These are phyloP conservation scores for Aspergillus costaricaensis DNA, from an alignment of 2,329 filamentous ascomycete species.

Conservation along the genomic window DNA sequence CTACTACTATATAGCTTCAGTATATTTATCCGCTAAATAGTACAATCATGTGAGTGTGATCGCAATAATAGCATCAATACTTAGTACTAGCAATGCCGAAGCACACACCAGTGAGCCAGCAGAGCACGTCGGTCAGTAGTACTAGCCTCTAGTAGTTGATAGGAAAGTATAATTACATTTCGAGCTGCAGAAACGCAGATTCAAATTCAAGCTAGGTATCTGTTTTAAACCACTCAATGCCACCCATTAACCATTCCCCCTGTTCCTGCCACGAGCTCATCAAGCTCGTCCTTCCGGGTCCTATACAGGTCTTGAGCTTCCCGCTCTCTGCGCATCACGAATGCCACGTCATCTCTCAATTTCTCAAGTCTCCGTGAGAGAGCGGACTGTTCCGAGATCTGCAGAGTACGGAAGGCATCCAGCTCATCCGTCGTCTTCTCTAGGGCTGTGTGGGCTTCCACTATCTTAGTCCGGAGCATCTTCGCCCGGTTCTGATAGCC, in stretches of 20 bases:
- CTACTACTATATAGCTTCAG: too few species aligned
- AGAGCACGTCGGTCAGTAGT: background rate
- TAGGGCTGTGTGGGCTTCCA: conserved; percentile 71
- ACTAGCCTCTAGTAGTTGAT: too few species aligned
- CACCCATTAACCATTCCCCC: conserved; percentile 41
- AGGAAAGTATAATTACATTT: conserved; percentile 16
- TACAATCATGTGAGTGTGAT: background rate
- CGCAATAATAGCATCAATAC: background rate
- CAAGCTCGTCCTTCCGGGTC: conserved; percentile 73
- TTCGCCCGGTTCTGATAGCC: conserved; percentile 88
- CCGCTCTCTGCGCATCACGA: conserved; percentile 77
- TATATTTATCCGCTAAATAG: background rate
- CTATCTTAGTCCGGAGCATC: conserved; percentile 75
- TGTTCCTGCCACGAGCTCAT: conserved; percentile 52
- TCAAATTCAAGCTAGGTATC: conserved; percentile 6
- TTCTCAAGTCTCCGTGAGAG: conserved; percentile 70
- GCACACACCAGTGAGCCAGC: background rate
- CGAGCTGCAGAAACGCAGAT: conserved; percentile 4
- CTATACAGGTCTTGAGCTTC: conserved; percentile 89
- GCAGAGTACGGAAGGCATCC: conserved; percentile 71
- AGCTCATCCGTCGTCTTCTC: conserved; percentile 72
- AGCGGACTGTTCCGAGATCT: conserved; percentile 77
- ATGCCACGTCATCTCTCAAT: conserved; percentile 79
- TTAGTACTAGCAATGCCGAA: background rate
- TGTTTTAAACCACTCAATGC: conserved; percentile 29